Percentiles rank a stretch among this genome's conserved stretches.
phyloP scores from a whole-genome alignment of 495 filamentous ascomycete genomes.

The Usnea hakonensis region DNA sequence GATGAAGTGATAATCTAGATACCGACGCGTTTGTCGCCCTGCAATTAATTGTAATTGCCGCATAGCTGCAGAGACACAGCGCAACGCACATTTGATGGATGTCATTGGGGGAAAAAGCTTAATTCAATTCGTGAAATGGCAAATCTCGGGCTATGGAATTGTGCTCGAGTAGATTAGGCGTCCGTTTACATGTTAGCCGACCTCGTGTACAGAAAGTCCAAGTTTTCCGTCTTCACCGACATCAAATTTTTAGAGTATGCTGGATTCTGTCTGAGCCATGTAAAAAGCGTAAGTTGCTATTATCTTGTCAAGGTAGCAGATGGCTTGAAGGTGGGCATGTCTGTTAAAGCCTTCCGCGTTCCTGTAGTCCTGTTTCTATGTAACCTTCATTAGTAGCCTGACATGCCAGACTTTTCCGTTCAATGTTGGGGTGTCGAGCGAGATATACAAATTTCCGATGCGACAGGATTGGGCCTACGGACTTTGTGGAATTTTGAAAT shows the following conservation, averaged over 20 bases:
- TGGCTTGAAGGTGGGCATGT: not conserved
- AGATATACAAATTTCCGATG: not conserved
- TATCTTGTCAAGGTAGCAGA: too few species aligned
- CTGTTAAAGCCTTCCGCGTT: not conserved
- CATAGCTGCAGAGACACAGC: not conserved
- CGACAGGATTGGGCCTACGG: not conserved
- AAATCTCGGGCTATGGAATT: not conserved
- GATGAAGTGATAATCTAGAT: conserved; percentile 52
- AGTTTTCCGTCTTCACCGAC: not conserved
- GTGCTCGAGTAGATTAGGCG: not conserved
- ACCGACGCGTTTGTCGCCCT: not conserved
- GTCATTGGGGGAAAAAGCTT: not conserved
- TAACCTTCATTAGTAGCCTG: not conserved
- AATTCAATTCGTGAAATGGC: not conserved
- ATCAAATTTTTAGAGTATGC: too few species aligned
- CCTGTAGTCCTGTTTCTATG: not conserved
- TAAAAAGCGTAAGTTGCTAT: not conserved
- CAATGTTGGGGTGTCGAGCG: not conserved
- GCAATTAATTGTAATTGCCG: not conserved
- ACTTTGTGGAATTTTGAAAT: not conserved
- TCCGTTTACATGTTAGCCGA: not conserved
- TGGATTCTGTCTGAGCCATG: not conserved
- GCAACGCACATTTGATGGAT: too few species aligned
- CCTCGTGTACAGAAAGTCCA: not conserved
- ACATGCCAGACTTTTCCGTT: not conserved